Base-by-base conservation (phyloP, 2,329 filamentous ascomycete species). In the Colletotrichum cuscutae region DNA sequence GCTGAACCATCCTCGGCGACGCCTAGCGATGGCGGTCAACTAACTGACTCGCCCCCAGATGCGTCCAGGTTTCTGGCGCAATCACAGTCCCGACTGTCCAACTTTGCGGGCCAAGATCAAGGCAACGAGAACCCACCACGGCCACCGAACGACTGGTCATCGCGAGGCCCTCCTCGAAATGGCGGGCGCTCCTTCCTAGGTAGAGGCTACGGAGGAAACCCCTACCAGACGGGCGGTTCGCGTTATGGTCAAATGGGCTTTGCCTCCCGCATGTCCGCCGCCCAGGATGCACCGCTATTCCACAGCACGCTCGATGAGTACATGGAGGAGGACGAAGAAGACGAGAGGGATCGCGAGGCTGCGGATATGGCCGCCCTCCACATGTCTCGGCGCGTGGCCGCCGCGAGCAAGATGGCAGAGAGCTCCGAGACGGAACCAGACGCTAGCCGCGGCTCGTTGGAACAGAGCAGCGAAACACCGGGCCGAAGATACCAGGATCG, bases 31-130 rank as follows among this genome's bases (percentile, higher is more conserved):
- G 68, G 57, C 71, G 68, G 35, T 60, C 42, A 71, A 67, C 67
- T 60, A 52, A 58, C 77, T 79, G 66, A 80, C 74, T 9, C 60
- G 65, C 61, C 65, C 65, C 66, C 80, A 98, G 97, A 98, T 92
- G 97, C 97, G 79, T 98, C 96, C 77, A 93, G 93, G 78, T 99
- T 99, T 82, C 91, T 99, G 78, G 94, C 95, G 74, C 97, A 98
- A 89, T 98, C 95, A 77, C 95, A 98, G 87, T 97, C 95, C 74
- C 93, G 95, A 75, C 87, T 98, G 79, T 94, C 93, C 77, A 91
- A 86, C 81, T 91, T 95, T 73, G 77, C 70, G 65, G 89, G 86
- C 84, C 90, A 93, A 81, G 83, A 89, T 73, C 90, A 85, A 75
- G 84, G 83, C 74, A 84, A 83, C 67, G 80, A 83, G 22, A 67